Percentiles rank a stretch among this genome's conserved stretches.
phyloP scores from a whole-genome alignment of 169 alveolate species.

The Hepatocystis sp. region DNA sequence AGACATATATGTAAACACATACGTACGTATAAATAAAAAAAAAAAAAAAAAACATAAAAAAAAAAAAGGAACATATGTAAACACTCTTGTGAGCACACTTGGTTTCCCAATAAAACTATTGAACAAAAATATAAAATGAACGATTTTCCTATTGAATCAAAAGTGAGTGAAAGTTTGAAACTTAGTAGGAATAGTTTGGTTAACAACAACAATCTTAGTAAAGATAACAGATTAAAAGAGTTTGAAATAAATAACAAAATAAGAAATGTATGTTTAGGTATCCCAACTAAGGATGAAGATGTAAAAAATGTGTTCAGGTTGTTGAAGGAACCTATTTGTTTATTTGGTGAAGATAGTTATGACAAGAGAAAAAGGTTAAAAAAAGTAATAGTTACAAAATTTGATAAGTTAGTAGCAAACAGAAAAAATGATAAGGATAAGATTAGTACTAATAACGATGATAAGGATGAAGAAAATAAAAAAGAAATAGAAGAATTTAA shows the following conservation, averaged over 20 bases:
- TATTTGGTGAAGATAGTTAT: slow-evolving; percentile 86
- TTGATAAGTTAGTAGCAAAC: slow-evolving; percentile 78
- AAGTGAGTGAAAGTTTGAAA: slow-evolving; percentile 37
- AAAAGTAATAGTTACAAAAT: slow-evolving; percentile 78
- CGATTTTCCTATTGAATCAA: slow-evolving; percentile 57
- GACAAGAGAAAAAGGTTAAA: slow-evolving; percentile 85
- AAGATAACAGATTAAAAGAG: slow-evolving; percentile 79
- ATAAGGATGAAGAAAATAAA: no score
- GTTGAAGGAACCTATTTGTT: slow-evolving; percentile 84
- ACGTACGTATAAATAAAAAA: background rate
- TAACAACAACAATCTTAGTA: slow-evolving; percentile 42
- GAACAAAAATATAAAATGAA: slow-evolving; percentile 22
- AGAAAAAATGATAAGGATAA: slow-evolving; percentile 68
- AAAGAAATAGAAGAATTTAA: slow-evolving; percentile 84
- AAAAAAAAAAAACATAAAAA: no score
- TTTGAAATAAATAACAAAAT: slow-evolving; percentile 81
- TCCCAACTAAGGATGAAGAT: slow-evolving; percentile 83
- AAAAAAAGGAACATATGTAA: no score
- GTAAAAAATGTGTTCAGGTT: slow-evolving; percentile 81
- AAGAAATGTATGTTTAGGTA: slow-evolving; percentile 81
- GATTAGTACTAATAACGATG: no score
- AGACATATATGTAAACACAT: background rate
- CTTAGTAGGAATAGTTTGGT: slow-evolving; percentile 58
- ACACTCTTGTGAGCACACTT: background rate
- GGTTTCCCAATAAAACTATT: background rate